Evolutionary conservation across 257 asterid species (phyloP).

Genomic region (Petunia secreta): DNA sequence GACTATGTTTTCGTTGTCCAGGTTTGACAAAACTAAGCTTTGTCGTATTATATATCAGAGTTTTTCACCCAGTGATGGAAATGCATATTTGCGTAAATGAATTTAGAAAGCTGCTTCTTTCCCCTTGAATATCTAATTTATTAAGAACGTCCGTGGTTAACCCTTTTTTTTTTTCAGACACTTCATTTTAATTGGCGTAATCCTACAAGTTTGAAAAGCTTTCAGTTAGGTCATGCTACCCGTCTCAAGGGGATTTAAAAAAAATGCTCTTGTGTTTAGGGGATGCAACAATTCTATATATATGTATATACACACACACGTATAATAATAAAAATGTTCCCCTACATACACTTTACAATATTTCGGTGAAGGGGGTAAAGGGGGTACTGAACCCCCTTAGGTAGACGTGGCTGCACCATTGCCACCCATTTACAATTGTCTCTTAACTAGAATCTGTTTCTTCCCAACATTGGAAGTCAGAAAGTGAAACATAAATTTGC

Average conservation of each 20-base stretch:
- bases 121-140: neutral
- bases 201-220: neutral
- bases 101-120: slow-evolving; percentile 2
- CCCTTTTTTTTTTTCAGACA: neutral
- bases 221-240: neutral
- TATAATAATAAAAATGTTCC: no score
- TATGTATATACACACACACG: no score
- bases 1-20: slow-evolving; percentile 74
- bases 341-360: no score
- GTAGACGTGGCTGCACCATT: no score
- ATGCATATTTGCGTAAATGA: neutral
- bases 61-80: slow-evolving; percentile 5
- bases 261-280: no score
- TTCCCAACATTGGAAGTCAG: slow-evolving; percentile 12
- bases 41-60: slow-evolving; percentile 7
- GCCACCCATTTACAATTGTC: neutral
- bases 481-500: neutral
- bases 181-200: slow-evolving; percentile 7
- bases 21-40: slow-evolving; percentile 50
- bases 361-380: no score
- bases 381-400: no score
- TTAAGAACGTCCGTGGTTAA: neutral
- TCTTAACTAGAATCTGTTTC: neutral
- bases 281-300: no score
- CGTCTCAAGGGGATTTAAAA: no score